Evolutionary conservation across 805 yeast genomes (phyloP).

Genomic region (Myxozyma geophila): DNA sequence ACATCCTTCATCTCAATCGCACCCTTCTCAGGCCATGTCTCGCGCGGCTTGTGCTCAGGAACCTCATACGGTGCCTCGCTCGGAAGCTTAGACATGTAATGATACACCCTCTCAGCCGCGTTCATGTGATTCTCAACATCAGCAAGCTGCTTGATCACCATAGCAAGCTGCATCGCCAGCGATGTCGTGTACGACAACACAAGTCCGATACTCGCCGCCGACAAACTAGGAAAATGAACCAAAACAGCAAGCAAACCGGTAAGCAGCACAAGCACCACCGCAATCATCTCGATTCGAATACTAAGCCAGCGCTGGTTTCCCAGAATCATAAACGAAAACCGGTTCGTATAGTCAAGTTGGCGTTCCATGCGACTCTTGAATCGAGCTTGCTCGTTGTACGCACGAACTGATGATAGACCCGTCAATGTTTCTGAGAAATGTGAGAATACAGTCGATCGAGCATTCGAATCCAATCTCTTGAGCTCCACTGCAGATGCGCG

Average conservation of each 20-base stretch:
- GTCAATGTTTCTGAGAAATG: slow-evolving; percentile 71
- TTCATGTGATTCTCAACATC: slow-evolving; percentile 78
- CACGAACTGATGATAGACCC: slow-evolving; percentile 68
- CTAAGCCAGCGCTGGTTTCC: slow-evolving; percentile 78
- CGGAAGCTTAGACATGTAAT: slow-evolving; percentile 65
- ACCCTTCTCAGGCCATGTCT: slow-evolving; percentile 70
- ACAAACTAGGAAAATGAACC: slow-evolving; percentile 62
- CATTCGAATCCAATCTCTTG: slow-evolving; percentile 73
- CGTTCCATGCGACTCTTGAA: slow-evolving; percentile 55
- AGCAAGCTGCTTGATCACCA: slow-evolving; percentile 67
- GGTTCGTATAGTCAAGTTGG: slow-evolving; percentile 64
- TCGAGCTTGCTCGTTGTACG: slow-evolving; percentile 54
- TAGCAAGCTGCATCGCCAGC: slow-evolving; percentile 57
- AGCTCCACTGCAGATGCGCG: slow-evolving; percentile 76
- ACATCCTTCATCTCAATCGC: slow-evolving; percentile 61
- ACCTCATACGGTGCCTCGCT: slow-evolving; percentile 68
- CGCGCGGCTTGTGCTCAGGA: slow-evolving; percentile 50
- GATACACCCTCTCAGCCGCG: slow-evolving; percentile 70
- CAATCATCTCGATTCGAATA: slow-evolving; percentile 61
- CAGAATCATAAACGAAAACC: slow-evolving; percentile 64
- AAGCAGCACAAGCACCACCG: slow-evolving; percentile 56
- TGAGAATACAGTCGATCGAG: slow-evolving; percentile 70
- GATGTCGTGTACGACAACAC: slow-evolving; percentile 46
- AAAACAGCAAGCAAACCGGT: slow-evolving; percentile 63
- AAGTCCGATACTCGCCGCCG: slow-evolving; percentile 46